Evolutionary conservation across 2,329 filamentous ascomycete genomes (phyloP).

Genomic region (Balansia obtecta): DNA sequence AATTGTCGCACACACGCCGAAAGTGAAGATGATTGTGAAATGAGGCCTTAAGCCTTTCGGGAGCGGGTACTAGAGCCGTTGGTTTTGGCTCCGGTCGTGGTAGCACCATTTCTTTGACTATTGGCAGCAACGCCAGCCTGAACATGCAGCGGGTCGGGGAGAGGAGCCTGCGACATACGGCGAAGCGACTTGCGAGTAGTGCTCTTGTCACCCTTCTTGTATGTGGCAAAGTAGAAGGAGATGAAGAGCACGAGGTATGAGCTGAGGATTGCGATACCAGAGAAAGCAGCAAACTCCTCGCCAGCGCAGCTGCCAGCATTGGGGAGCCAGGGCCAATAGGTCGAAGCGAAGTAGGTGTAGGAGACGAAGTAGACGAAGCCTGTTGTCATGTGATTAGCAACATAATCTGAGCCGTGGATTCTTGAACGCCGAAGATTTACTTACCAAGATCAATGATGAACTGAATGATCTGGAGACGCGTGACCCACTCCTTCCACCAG

Average conservation of each 20-base stretch:
- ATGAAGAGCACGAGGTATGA: conserved; percentile 98
- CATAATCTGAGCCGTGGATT: not conserved
- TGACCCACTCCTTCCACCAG: conserved; percentile 99
- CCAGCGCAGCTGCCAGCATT: conserved; percentile 80
- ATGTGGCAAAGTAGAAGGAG: conserved; percentile 95
- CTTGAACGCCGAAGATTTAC: conserved; percentile 17
- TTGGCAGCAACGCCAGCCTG: conserved; percentile 40
- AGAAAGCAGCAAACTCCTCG: conserved; percentile 91
- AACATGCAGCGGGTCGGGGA: conserved; percentile 74
- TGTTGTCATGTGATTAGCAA: conserved; percentile 22
- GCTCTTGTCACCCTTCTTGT: conserved; percentile 74
- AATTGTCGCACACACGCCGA: not conserved
- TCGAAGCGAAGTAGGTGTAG: conserved; percentile 95
- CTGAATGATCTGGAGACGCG: conserved; percentile 90
- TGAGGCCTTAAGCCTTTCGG: conserved; percentile 46
- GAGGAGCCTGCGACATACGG: conserved; percentile 50
- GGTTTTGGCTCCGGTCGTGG: conserved; percentile 40
- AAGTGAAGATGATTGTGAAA: not conserved
- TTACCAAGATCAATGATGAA: conserved; percentile 93
- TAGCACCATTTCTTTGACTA: conserved; percentile 41
- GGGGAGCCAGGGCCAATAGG: conserved; percentile 77
- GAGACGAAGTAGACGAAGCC: conserved; percentile 98
- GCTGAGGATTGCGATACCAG: conserved; percentile 82
- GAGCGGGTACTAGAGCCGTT: conserved; percentile 53
- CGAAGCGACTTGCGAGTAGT: conserved; percentile 69